These are phyloP conservation scores for Tetrahymena borealis DNA, from an alignment of 73 alveolate genomes.

Conservation along the genomic window DNA sequence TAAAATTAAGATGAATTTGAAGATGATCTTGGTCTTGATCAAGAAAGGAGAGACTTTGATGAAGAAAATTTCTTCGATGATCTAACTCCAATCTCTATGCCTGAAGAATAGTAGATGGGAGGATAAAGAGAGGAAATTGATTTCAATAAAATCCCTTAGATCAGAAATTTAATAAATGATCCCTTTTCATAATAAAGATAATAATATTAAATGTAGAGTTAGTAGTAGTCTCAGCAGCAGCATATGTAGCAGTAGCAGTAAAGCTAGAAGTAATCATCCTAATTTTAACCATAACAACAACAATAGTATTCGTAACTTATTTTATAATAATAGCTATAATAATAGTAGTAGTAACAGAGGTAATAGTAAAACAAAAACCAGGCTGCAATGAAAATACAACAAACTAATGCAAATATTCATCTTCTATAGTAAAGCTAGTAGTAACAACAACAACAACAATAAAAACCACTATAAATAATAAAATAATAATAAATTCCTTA, in stretches of 20 bases:
- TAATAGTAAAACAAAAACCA: not conserved
- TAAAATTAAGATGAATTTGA: not conserved
- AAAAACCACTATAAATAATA: not conserved
- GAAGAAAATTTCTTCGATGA: not conserved
- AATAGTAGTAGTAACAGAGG: constrained; percentile 3
- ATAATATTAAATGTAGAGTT: not conserved
- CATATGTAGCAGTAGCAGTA: not conserved
- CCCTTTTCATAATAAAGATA: not conserved
- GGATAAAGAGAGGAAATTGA: not conserved
- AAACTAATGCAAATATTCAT: not conserved
- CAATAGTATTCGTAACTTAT: constrained; percentile 1
- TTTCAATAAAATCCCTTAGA: not conserved
- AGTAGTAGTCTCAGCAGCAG: not conserved
- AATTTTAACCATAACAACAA: not conserved
- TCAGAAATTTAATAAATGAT: not conserved
- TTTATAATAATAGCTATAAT: not conserved
- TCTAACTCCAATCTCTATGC: not conserved
- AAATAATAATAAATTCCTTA: not conserved
- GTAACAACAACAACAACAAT: not conserved
- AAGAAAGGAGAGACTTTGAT: not conserved
- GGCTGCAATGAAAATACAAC: constrained; percentile 1
- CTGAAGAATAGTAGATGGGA: not conserved
- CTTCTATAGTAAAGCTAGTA: not conserved
- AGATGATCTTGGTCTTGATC: not conserved
- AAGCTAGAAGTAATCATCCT: constrained; percentile 2